These are phyloP conservation scores for Begonia peltatifolia DNA, from an alignment of 306 rosid genomes.

Conservation along the genomic window DNA sequence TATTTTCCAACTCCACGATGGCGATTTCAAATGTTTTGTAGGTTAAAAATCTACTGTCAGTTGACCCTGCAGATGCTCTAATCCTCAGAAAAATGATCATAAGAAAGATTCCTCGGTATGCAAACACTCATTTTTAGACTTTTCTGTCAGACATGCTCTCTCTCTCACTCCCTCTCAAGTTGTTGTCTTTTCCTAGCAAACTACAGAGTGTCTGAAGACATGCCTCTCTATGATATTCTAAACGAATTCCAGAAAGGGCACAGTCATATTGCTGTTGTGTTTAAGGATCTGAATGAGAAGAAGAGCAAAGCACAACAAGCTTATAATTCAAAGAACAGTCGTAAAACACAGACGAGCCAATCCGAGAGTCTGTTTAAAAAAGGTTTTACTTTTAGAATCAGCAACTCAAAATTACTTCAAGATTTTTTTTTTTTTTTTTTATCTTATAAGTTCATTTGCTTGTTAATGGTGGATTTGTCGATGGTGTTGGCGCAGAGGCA, in stretches of 20 bases:
- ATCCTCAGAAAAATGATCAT: constrained; percentile 65
- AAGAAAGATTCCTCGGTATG: constrained; percentile 90
- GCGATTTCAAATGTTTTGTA: constrained; percentile 19
- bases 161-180: constrained; percentile 2
- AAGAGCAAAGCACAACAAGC: constrained; percentile 29
- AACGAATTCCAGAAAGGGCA: constrained; percentile 98
- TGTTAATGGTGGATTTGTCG: constrained; percentile 7
- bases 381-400: background rate
- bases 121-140: constrained; percentile 2
- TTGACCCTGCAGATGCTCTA: constrained; percentile 58
- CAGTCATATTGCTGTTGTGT: constrained; percentile 97
- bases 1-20: no score
- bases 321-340: constrained; percentile 30
- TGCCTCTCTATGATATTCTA: constrained; percentile 91
- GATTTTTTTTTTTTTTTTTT: no score
- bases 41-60: constrained; percentile 87
- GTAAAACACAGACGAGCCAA: constrained; percentile 9
- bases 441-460: no score
- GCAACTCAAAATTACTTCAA: no score
- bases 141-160: constrained; percentile 5
- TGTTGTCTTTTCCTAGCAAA: constrained; percentile 11
- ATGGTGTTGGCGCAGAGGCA: constrained; percentile 7
- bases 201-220: constrained; percentile 82
- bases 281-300: constrained; percentile 48
- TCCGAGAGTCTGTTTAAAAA: background rate